Evolutionary conservation across 257 asterid genomes (phyloP).

Genomic region (Sherardia arvensis): DNA sequence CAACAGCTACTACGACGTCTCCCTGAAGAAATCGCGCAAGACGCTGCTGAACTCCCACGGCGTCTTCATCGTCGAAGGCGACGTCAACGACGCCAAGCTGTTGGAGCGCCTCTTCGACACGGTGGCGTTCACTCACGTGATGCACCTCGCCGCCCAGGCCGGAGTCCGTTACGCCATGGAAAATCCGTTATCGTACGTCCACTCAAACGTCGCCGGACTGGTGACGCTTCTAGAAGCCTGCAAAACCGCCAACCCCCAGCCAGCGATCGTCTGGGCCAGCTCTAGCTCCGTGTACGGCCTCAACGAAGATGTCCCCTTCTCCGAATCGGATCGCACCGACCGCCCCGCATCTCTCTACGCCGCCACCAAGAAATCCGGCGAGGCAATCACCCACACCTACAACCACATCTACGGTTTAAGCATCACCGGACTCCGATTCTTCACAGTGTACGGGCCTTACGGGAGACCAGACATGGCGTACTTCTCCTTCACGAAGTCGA

Average conservation of each 20-base stretch:
- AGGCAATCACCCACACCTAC: constrained; percentile 58
- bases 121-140: constrained; percentile 50
- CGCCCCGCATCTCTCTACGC: constrained; percentile 75
- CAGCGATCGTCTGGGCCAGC: constrained; percentile 74
- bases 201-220: constrained; percentile 67
- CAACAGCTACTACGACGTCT: constrained; percentile 54
- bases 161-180: constrained; percentile 78
- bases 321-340: constrained; percentile 73
- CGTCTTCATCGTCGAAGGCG: constrained; percentile 46
- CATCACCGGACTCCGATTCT: constrained; percentile 64
- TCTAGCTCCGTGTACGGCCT: constrained; percentile 83
- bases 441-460: constrained; percentile 83
- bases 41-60: constrained; percentile 19
- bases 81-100: constrained; percentile 49
- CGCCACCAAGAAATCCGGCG: constrained; percentile 74
- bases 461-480: constrained; percentile 91
- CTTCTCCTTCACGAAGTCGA: constrained; percentile 53
- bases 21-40: constrained; percentile 38
- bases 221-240: constrained; percentile 64
- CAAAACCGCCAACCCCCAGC: constrained; percentile 47
- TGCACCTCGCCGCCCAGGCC: constrained; percentile 88
- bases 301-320: constrained; percentile 52
- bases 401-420: constrained; percentile 72
- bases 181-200: constrained; percentile 61
- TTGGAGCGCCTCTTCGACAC: constrained; percentile 44